phyloP scores from a whole-genome alignment of 345 rosid species.

The Citrus hindsii region DNA sequence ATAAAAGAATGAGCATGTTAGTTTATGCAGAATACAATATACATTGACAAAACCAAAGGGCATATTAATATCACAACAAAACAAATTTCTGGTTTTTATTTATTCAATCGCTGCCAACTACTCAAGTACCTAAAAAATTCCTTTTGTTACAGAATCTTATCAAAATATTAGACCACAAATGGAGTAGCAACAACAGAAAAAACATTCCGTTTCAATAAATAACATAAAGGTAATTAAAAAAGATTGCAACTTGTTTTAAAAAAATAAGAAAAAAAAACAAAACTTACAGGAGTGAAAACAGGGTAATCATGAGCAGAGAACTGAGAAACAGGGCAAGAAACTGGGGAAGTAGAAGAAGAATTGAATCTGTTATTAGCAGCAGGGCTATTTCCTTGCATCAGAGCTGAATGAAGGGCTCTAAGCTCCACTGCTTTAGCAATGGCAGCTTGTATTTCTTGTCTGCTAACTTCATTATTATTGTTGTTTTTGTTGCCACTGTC shows the following conservation, averaged over 20 bases:
- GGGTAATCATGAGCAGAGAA: conserved; percentile 93
- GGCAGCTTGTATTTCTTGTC: conserved; percentile 73
- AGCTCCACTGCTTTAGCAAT: conserved; percentile 85
- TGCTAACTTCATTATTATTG: conserved; percentile 32
- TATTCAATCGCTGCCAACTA: not conserved
- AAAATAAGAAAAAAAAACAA: not conserved
- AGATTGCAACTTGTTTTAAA: not conserved
- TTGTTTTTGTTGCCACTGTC: conserved; percentile 19
- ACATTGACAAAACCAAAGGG: not conserved
- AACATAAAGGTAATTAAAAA: not conserved
- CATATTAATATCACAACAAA: not conserved
- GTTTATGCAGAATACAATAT: not conserved
- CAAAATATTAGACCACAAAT: conserved; percentile 9
- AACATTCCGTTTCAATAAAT: not conserved
- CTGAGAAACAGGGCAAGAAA: conserved; percentile 49
- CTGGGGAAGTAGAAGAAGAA: conserved; percentile 51
- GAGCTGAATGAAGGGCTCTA: conserved; percentile 80
- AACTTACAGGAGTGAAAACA: conserved; percentile 89
- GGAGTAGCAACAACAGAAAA: conserved; percentile 1
- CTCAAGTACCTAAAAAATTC: not conserved
- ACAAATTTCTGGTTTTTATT: not conserved
- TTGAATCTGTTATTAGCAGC: conserved; percentile 46
- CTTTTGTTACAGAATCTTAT: conserved; percentile 8
- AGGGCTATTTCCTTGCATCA: conserved; percentile 65
- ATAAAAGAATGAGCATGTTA: not conserved